phyloP scores from a whole-genome alignment of 106 monocot genomes.

The Posidonia australis region DNA sequence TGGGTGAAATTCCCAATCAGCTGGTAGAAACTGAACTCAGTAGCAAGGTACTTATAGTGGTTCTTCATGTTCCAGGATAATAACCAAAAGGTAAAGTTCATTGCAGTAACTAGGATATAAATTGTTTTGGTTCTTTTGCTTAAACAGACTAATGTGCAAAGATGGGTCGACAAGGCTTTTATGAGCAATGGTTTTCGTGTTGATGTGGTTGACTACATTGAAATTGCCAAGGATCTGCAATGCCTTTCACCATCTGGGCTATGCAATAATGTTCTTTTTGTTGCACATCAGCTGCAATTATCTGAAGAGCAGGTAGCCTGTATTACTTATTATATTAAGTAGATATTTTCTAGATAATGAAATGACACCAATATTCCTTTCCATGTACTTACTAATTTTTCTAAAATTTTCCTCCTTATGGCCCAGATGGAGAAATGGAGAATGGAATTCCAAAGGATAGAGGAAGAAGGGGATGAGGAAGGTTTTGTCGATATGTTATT shows the following conservation, averaged over 20 bases:
- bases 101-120: background rate
- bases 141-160: conserved; percentile 3
- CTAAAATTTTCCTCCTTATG: background rate
- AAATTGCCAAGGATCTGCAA: conserved; percentile 31
- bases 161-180: conserved; percentile 39
- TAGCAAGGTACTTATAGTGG: conserved; percentile 19
- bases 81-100: background rate
- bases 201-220: conserved; percentile 26
- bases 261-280: conserved; percentile 30
- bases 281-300: conserved; percentile 54
- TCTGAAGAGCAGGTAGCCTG: conserved; percentile 73
- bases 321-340: background rate
- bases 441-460: conserved; percentile 44
- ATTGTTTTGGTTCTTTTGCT: background rate
- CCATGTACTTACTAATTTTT: background rate
- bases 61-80: background rate
- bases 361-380: background rate
- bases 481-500: conserved; percentile 46
- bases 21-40: conserved; percentile 19
- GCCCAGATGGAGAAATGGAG: conserved; percentile 69
- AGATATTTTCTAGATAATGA: background rate
- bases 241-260: conserved; percentile 11
- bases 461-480: conserved; percentile 75
- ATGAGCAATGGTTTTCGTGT: conserved; percentile 52
- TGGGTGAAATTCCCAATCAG: conserved; percentile 53